A percentile compares a stretch with the other conserved stretches of the same genome.
Evolutionary conservation across 2,329 filamentous ascomycete genomes (phyloP).

Genomic region (Akanthomyces uredinophilus): DNA sequence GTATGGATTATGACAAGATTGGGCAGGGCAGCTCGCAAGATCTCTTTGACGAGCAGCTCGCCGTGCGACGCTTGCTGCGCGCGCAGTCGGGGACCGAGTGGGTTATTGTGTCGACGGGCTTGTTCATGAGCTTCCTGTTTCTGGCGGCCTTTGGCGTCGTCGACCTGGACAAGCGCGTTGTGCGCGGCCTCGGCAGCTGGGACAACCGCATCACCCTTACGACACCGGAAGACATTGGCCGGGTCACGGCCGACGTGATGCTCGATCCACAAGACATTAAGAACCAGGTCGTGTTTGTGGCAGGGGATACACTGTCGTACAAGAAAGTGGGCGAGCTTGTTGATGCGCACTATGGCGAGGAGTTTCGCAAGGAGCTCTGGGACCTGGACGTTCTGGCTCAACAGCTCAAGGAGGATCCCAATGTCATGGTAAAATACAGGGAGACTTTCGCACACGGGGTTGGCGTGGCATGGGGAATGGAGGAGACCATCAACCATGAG

Average conservation of each 20-base stretch:
- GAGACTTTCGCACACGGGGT: slow-evolving; percentile 54
- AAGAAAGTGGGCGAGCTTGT: slow-evolving; percentile 47
- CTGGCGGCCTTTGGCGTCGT: slow-evolving; percentile 58
- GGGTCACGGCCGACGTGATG: slow-evolving; percentile 51
- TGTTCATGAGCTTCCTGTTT: slow-evolving; percentile 69
- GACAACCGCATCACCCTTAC: slow-evolving; percentile 59
- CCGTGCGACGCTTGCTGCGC: slow-evolving; percentile 49
- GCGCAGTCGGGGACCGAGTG: slow-evolving; percentile 46
- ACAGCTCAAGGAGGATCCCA: slow-evolving; percentile 43
- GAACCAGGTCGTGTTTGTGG: slow-evolving; percentile 50
- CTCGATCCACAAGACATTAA: slow-evolving; percentile 32
- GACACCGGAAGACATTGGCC: slow-evolving; percentile 58
- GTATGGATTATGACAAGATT: slow-evolving; percentile 64
- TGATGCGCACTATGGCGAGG: slow-evolving; percentile 35
- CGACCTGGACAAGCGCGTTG: slow-evolving; percentile 35
- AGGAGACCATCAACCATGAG: slow-evolving; percentile 47
- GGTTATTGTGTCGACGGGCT: slow-evolving; percentile 62
- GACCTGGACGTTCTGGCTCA: slow-evolving; percentile 37
- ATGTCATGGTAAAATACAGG: slow-evolving; percentile 54
- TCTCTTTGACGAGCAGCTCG: slow-evolving; percentile 63
- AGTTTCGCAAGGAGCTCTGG: slow-evolving; percentile 47
- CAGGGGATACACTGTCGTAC: slow-evolving; percentile 60
- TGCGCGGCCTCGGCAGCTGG: slow-evolving; percentile 57
- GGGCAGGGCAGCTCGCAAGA: slow-evolving; percentile 55
- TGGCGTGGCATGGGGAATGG: slow-evolving; percentile 55